Percentiles rank a stretch among this genome's conserved stretches.
Conservation (phyloP, 2,329 filamentous ascomycete genomes). For the Metarhizium anisopliae region DNA sequence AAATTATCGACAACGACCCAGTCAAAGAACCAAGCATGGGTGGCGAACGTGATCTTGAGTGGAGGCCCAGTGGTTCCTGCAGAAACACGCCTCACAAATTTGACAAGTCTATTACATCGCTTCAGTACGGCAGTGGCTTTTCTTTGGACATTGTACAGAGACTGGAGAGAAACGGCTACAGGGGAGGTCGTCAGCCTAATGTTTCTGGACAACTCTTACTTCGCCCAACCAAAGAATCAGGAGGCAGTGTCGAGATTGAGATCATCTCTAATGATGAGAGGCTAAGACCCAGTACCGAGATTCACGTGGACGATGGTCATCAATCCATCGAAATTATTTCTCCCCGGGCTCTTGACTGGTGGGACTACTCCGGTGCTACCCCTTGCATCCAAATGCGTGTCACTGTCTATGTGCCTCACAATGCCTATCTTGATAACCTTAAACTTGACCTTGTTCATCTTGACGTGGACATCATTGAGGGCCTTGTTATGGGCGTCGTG, state of each 20-base stretch:
- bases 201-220: constrained; percentile 38
- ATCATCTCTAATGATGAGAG: constrained; percentile 34
- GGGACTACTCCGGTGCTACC: constrained; percentile 11
- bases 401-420: constrained; percentile 37
- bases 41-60: constrained; percentile 14
- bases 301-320: constrained; percentile 16
- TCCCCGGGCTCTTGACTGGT: constrained; percentile 26
- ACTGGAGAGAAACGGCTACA: constrained; percentile 13
- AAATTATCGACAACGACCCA: constrained; percentile 14
- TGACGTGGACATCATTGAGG: constrained; percentile 29
- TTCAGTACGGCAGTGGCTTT: constrained; percentile 26
- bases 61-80: constrained; percentile 18
- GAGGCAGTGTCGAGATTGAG: constrained; percentile 35
- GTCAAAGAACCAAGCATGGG: constrained; percentile 15
- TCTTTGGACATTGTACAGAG: constrained; percentile 32
- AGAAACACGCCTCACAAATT: constrained; percentile 14
- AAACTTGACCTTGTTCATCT: constrained; percentile 28
- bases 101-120: constrained; percentile 7
- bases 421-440: constrained; percentile 28
- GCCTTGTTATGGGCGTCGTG: constrained; percentile 26
- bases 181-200: constrained; percentile 20
- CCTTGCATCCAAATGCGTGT: constrained; percentile 40
- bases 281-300: constrained; percentile 25
- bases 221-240: constrained; percentile 24
- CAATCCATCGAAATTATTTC: constrained; percentile 32